A percentile compares a stretch with the other conserved stretches of the same genome.
These are phyloP conservation scores for Balansia obtecta DNA, from an alignment of 2,329 filamentous ascomycete genomes.

Conservation along the genomic window DNA sequence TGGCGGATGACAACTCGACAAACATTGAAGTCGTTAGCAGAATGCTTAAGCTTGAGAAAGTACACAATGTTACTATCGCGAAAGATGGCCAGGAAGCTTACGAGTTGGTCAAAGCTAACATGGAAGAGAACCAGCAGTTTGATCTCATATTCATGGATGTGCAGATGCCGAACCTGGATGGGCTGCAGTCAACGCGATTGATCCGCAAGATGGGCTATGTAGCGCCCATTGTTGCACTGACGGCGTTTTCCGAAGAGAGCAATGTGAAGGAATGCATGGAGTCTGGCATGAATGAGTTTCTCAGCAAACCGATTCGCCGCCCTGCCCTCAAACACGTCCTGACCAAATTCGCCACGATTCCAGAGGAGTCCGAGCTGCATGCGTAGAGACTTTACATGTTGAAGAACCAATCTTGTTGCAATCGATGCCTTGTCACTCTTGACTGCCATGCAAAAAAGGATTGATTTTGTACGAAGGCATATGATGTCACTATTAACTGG, in stretches of 20 bases:
- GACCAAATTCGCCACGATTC: conserved; percentile 72
- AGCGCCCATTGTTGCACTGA: conserved; percentile 80
- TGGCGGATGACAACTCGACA: conserved; percentile 59
- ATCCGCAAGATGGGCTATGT: conserved; percentile 80
- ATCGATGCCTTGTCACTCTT: no score
- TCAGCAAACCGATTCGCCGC: conserved; percentile 65
- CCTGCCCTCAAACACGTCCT: conserved; percentile 77
- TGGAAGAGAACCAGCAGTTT: conserved; percentile 60
- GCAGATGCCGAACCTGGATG: conserved; percentile 89
- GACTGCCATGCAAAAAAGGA: no score
- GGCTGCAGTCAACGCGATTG: conserved; percentile 70
- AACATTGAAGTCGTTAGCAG: conserved; percentile 47
- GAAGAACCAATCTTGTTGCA: no score
- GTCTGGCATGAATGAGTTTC: conserved; percentile 84
- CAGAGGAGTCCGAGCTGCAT: conserved; percentile 42
- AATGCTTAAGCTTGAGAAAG: conserved; percentile 62
- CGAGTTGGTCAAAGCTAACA: conserved; percentile 70
- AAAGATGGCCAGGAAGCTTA: conserved; percentile 81
- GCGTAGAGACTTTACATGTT: not conserved
- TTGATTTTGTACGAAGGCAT: no score
- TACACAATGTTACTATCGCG: conserved; percentile 82
- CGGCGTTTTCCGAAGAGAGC: conserved; percentile 81
- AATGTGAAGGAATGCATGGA: conserved; percentile 81
- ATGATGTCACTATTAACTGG: no score
- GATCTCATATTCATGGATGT: conserved; percentile 95